Evolutionary conservation across 352 stramenopile species (phyloP), one percentile per base, ranked within the genome.

Genomic region (Elongisporangium anandrum): DNA sequence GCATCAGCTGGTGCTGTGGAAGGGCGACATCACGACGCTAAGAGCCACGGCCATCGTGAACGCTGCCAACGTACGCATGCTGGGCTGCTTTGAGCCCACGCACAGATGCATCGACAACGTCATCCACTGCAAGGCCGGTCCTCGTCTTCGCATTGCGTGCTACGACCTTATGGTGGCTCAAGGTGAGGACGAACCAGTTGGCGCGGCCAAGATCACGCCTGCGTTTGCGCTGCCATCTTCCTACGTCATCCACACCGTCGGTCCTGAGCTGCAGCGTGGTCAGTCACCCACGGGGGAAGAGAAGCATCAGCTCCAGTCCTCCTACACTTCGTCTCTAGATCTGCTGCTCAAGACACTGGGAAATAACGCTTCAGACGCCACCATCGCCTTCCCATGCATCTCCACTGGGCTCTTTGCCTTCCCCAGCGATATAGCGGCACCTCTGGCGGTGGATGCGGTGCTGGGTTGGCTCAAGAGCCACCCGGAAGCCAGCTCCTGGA

Each of bases 71-170:
- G 73, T 67, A 17, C 59, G 61, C 39, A 65, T 88, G 17, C 65
- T 92, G n/a, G 79, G 80, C 0, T 90, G 82, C 61, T 92, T 90
- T 59, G 66, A 85, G 59, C 80, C 80, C 21, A 70, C 74, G 7
- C 80, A 90, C 57, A 78, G 70, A 26, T 92, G 80, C 53, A 89
- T 89, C 50, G 79, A 92, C 67, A 90, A 90, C 26, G 71, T 88
- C 34, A 90, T 89, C 51, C 80, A 92, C 66, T 77, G 71, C 54
- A 75, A 73, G 54, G 73, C 79, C 0, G 80, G 78, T 1, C 79
- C 78, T 19, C 73, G 82, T 3, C 61, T 92, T 16, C 79, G 82
- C 17, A 57, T 70, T 0, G 77, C 73, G 19, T 92, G 83, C 47
- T 53, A 72, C 12, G 66, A 80, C 9, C 75, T 84, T 50, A 82